Conservation (phyloP, 164 flowering plant genomes). For the Taxillus chinensis region DNA sequence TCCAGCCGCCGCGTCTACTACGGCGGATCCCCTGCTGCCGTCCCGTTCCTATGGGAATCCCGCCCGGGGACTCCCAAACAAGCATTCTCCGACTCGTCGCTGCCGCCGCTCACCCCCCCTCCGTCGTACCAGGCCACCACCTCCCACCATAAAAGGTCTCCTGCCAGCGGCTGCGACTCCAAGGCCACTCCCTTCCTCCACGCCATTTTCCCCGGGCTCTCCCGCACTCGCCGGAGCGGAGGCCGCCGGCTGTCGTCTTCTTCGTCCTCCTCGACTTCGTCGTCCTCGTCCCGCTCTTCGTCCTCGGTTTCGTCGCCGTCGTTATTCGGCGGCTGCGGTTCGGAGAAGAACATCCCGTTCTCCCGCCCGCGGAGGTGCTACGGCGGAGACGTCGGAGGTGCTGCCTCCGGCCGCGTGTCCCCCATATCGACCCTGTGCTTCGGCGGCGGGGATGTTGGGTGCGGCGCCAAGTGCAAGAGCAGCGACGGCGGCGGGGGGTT, state of each 20-base stretch:
- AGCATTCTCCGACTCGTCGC: not conserved
- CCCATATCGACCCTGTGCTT: not conserved
- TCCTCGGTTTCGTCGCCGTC: not conserved
- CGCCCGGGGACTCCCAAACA: not conserved
- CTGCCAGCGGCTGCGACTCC: not conserved
- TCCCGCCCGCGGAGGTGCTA: not conserved
- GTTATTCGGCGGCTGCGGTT: not conserved
- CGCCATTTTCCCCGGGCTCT: not conserved
- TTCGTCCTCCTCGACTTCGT: not conserved
- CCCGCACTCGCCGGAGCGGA: not conserved
- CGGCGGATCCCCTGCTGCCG: not conserved
- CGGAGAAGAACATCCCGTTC: not conserved
- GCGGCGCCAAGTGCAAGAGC: too few species aligned
- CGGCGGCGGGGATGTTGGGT: not conserved
- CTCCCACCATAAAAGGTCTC: too few species aligned
- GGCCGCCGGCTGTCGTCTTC: not conserved
- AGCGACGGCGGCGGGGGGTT: too few species aligned
- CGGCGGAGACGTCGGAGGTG: not conserved
- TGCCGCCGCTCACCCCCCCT: conserved; percentile 1
- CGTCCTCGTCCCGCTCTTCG: not conserved
- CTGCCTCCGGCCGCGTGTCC: not conserved
- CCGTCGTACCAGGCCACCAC: not conserved
- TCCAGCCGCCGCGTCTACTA: not conserved
- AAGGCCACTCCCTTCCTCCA: not conserved
- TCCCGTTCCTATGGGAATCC: conserved; percentile 1